These are phyloP conservation scores for Insectozyma bohioensis DNA, from an alignment of 1,139 yeast species.

Conservation along the genomic window DNA sequence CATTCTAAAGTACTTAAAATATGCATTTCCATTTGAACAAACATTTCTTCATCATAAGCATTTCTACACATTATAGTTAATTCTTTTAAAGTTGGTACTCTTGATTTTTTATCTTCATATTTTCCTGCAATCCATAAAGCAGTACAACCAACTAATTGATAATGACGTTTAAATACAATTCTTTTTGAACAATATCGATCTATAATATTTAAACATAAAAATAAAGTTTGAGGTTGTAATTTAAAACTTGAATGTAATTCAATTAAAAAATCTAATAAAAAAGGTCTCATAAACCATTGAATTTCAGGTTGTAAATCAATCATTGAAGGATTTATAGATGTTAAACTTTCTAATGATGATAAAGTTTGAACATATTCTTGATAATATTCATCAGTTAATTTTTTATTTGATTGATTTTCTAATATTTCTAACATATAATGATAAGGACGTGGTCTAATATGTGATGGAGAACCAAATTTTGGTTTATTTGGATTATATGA, in stretches of 20 bases:
- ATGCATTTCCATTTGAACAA: slow-evolving; percentile 93
- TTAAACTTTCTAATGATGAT: slow-evolving; percentile 27
- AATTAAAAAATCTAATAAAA: slow-evolving; percentile 74
- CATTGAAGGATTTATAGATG: slow-evolving; percentile 58
- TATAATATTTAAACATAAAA: slow-evolving; percentile 74
- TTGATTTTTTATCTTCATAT: slow-evolving; percentile 81
- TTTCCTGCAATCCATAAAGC: slow-evolving; percentile 96
- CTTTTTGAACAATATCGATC: slow-evolving; percentile 92
- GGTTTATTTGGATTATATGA: slow-evolving; percentile 4
- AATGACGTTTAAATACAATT: slow-evolving; percentile 88
- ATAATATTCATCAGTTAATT: slow-evolving; percentile 43
- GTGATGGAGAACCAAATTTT: slow-evolving; percentile 48
- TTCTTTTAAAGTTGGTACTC: slow-evolving; percentile 81
- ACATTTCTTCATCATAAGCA: slow-evolving; percentile 87
- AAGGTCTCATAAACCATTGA: slow-evolving; percentile 92
- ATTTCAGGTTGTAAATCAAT: slow-evolving; percentile 91
- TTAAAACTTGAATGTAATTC: slow-evolving; percentile 80
- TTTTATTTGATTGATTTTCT: slow-evolving; percentile 46
- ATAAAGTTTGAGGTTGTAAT: slow-evolving; percentile 76
- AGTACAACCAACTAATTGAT: slow-evolving; percentile 89
- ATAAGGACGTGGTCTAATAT: slow-evolving; percentile 37
- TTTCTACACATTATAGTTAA: slow-evolving; percentile 77
- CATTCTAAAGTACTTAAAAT: slow-evolving; percentile 82
- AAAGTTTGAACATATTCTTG: slow-evolving; percentile 30
- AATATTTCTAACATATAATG: slow-evolving; percentile 44